Percentiles rank a stretch among this genome's conserved stretches.
Evolutionary conservation across 1,284 basidiomycete genomes (phyloP).

Genomic region (Apiotrichum montevideense): DNA sequence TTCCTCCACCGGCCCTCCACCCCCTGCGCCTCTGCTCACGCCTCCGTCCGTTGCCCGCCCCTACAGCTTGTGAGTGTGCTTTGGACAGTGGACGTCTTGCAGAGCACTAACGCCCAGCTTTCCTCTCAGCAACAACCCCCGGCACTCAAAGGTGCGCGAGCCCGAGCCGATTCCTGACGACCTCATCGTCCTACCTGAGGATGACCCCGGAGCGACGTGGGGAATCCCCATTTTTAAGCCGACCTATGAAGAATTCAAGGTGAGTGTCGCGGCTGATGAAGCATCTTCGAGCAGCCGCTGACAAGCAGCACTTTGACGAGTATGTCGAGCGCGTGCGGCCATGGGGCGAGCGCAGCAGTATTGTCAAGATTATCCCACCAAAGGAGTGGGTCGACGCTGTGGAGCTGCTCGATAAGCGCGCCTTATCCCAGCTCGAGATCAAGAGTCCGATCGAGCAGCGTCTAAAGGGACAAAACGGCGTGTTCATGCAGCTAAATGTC

Average conservation of each 20-base stretch:
- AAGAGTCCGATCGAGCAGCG: constrained; percentile 84
- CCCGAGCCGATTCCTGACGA: constrained; percentile 13
- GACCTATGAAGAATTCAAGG: constrained; percentile 71
- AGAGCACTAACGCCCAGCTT: constrained; percentile 7
- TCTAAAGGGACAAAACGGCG: constrained; percentile 75
- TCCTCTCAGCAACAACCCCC: constrained; percentile 15
- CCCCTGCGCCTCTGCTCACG: background rate
- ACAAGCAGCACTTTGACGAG: constrained; percentile 65
- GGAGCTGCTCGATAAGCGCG: constrained; percentile 60
- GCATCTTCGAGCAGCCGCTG: too few species aligned
- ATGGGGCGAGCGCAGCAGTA: constrained; percentile 82
- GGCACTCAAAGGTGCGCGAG: constrained; percentile 9
- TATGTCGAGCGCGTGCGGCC: constrained; percentile 78
- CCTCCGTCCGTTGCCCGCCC: constrained; percentile 10
- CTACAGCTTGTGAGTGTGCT: constrained; percentile 10
- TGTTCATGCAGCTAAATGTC: constrained; percentile 86
- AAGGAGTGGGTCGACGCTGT: constrained; percentile 76
- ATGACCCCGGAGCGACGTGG: constrained; percentile 74
- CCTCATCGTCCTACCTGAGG: constrained; percentile 52
- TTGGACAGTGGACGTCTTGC: too few species aligned
- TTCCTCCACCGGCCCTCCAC: background rate
- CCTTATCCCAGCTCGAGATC: constrained; percentile 63
- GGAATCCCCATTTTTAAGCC: constrained; percentile 94
- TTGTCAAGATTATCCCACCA: constrained; percentile 89
- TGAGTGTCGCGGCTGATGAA: constrained; percentile 13